These are phyloP conservation scores for Symmetrospora coprosmae DNA, from an alignment of 768 basidiomycete genomes.

Conservation along the genomic window DNA sequence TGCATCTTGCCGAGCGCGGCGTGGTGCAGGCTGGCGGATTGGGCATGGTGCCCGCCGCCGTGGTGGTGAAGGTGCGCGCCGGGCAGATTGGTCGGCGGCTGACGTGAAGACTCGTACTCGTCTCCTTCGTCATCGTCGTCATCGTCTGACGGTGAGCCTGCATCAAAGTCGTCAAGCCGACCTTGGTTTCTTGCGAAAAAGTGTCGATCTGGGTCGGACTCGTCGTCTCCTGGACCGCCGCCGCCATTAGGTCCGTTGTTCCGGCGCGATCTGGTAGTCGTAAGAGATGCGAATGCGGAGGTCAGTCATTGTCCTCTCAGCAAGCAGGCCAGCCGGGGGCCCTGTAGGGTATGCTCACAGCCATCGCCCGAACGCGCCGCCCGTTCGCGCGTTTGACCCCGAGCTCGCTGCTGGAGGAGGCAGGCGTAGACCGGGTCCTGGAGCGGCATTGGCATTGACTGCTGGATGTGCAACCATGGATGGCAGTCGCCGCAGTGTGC, in stretches of 20 bases:
- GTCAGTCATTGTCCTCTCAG: neutral
- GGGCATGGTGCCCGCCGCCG: too few relatives aligned
- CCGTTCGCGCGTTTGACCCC: neutral
- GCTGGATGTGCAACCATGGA: too few relatives aligned
- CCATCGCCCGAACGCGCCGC: conserved; percentile 18
- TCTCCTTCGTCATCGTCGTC: conserved; percentile 11
- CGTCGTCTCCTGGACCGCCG: neutral
- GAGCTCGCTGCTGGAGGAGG: neutral
- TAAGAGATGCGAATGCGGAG: neutral
- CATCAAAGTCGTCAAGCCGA: conserved; percentile 1
- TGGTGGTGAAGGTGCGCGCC: too few relatives aligned
- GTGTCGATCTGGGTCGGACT: conserved; percentile 12
- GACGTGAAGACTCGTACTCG: neutral
- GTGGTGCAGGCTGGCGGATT: neutral
- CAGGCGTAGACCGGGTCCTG: neutral
- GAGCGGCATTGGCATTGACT: neutral
- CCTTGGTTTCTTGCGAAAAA: conserved; percentile 7
- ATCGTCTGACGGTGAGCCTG: conserved; percentile 1
- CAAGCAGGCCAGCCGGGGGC: neutral
- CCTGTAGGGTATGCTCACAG: neutral
- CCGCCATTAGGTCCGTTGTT: conserved; percentile 1
- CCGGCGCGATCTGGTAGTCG: too few relatives aligned
- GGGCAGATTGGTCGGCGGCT: too few relatives aligned
- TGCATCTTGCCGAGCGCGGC: neutral
- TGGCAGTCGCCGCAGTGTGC: too few relatives aligned